These are phyloP conservation scores for Metschnikowia anglica DNA, from an alignment of 805 yeast species.

Conservation along the genomic window DNA sequence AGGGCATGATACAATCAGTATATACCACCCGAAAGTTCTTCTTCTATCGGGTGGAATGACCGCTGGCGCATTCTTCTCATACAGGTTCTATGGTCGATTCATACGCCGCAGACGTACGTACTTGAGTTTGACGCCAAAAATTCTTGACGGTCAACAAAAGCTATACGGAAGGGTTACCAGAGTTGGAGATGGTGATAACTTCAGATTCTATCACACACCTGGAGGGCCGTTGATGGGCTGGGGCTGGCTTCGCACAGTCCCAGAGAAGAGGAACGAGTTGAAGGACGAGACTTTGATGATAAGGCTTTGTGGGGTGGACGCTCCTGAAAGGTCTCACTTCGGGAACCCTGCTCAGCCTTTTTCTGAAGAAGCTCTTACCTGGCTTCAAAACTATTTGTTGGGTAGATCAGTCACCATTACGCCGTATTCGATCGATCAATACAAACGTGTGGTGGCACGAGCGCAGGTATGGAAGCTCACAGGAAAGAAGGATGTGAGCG, in stretches of 20 bases:
- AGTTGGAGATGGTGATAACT: conserved; percentile 96
- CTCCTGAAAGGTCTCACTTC: conserved; percentile 93
- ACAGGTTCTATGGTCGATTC: conserved; percentile 33
- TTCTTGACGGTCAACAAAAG: conserved; percentile 28
- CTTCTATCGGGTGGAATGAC: conserved; percentile 38
- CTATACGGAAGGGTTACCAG: conserved; percentile 73
- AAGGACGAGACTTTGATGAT: conserved; percentile 73
- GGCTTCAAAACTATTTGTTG: conserved; percentile 67
- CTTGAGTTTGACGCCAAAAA: conserved; percentile 38
- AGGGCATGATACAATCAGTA: conserved; percentile 9
- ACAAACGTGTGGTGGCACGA: conserved; percentile 81
- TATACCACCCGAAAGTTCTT: conserved; percentile 39
- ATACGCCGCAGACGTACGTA: conserved; percentile 35
- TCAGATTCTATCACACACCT: conserved; percentile 88
- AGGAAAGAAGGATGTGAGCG: conserved; percentile 77
- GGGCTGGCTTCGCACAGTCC: conserved; percentile 82
- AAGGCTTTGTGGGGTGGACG: conserved; percentile 90
- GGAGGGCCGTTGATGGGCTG: conserved; percentile 88
- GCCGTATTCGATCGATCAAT: conserved; percentile 84
- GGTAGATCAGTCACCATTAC: conserved; percentile 71
- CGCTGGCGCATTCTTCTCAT: conserved; percentile 29
- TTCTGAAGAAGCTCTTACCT: conserved; percentile 76
- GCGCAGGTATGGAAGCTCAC: conserved; percentile 57
- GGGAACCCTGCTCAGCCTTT: conserved; percentile 91
- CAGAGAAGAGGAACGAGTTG: conserved; percentile 47